Evolutionary conservation across 192 early-diverging fungal species (phyloP), one percentile per base, ranked within the genome.

Genomic region (Allomyces javanicus): DNA sequence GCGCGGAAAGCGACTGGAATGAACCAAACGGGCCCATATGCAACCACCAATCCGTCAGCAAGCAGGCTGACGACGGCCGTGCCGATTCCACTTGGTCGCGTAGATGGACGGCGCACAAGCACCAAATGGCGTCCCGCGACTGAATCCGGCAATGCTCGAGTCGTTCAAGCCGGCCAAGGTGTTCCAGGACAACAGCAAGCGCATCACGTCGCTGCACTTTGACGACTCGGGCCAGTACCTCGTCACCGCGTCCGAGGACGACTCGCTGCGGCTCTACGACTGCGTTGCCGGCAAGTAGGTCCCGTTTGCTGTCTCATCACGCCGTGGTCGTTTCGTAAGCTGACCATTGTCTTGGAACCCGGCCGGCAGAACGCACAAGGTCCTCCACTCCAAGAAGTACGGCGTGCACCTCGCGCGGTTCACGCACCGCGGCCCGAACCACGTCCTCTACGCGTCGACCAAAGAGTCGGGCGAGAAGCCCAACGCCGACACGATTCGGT

Each of bases 371-470:
- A 75, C 82, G 44, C 81, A 83, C 67, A 85, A 86, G 50, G 84
- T 86, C 0, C 73, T 89, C 17, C 92, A 82, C 71, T 92, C 89
- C 71, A 94, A 96, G 78, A 98, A 98, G 62, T 98, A 97, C 70
- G 96, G 96, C 9, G 92, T 92, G 64, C 78, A 85, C 40, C 72
- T 92, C 25, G 92, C 90, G 1, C 80, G 85, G 23, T 98, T 97
- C 68, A 94, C 94, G 14, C 90, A 92, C 73, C 76, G 81, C 50
- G 50, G 50, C 62, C 68, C 75, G 10, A 87, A 82, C 22, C 87
- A 79, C 69, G 82, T 97, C 26, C 78, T 96, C 25, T 88, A 96
- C 71, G 88, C 90, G 10, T 96, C 94, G 7, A 96, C 93, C 66
- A 98, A 98, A 70, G 86, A 89, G 70, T 87, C 94, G 75, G 80